Conservation (phyloP, 352 stramenopile genomes). For the Phytophthora pluvialis region DNA sequence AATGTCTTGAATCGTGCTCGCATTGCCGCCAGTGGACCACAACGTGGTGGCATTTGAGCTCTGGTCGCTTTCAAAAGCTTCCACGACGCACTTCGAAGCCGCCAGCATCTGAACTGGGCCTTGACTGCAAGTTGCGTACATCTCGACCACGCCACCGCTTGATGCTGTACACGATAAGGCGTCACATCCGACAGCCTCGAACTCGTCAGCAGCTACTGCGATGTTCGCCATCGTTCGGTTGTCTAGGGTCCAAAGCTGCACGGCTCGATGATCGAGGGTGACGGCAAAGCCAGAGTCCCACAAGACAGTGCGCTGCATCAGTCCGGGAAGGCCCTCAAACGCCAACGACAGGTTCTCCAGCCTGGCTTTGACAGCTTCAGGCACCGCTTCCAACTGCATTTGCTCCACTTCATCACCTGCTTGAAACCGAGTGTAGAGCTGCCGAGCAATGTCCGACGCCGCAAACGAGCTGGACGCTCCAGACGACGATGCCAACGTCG, state of each 20-base stretch:
- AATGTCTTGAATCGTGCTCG: conserved; percentile 20
- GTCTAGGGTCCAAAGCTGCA: conserved; percentile 32
- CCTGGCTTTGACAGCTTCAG: conserved; percentile 9
- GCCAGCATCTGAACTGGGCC: conserved; percentile 25
- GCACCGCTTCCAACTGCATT: conserved; percentile 14
- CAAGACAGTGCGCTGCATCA: conserved; percentile 39
- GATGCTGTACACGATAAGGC: conserved; percentile 18
- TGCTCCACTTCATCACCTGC: conserved; percentile 23
- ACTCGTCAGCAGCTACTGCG: conserved; percentile 24
- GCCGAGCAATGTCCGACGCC: conserved; percentile 28
- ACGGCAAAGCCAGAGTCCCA: conserved; percentile 45
- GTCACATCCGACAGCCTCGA: conserved; percentile 17
- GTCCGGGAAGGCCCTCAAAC: conserved; percentile 32
- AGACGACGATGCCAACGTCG: conserved; percentile 7
- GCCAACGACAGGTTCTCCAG: conserved; percentile 20
- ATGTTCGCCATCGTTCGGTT: conserved; percentile 32
- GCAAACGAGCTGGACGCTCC: conserved; percentile 7
- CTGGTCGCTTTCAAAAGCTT: conserved; percentile 11
- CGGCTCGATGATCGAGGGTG: conserved; percentile 6
- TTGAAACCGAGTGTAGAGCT: conserved; percentile 30
- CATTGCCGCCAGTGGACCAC: conserved; percentile 28
- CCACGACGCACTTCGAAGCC: conserved; percentile 29
- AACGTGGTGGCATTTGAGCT: conserved; percentile 10
- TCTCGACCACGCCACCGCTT: conserved; percentile 6
- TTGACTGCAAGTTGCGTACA: conserved; percentile 24